A percentile compares a stretch with the other conserved stretches of the same genome.
phyloP scores from a whole-genome alignment of 495 filamentous ascomycete species.

The Parathielavia appendiculata region DNA sequence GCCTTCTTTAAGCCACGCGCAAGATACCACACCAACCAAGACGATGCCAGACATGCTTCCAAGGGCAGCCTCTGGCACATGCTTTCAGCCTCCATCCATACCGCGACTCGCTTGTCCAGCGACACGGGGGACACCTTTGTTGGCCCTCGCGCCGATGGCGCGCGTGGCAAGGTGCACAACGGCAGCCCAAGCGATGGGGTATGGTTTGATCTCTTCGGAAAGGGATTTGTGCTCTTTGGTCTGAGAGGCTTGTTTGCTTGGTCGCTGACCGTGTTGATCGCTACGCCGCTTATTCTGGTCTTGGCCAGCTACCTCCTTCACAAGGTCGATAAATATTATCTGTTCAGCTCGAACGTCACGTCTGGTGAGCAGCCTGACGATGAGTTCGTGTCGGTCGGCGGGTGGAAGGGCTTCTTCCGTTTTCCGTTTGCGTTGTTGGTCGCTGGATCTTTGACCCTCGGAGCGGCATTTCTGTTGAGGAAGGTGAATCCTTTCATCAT shows the following conservation, averaged over 20 bases:
- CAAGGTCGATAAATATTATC: constrained; percentile 75
- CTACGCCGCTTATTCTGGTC: constrained; percentile 66
- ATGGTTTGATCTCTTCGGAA: constrained; percentile 93
- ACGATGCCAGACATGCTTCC: constrained; percentile 74
- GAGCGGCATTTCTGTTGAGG: constrained; percentile 65
- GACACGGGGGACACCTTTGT: constrained; percentile 62
- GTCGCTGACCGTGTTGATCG: constrained; percentile 75
- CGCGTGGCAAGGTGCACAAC: constrained; percentile 55
- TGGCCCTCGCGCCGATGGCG: constrained; percentile 52
- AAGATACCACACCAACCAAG: constrained; percentile 86
- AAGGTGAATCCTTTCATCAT: constrained; percentile 84
- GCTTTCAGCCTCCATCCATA: constrained; percentile 73
- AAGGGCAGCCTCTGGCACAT: constrained; percentile 85
- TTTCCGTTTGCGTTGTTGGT: constrained; percentile 72
- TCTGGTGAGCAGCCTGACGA: constrained; percentile 55
- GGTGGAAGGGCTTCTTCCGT: constrained; percentile 75
- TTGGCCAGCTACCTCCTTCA: constrained; percentile 62
- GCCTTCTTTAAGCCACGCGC: constrained; percentile 83
- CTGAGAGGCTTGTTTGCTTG: constrained; percentile 81
- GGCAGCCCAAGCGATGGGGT: constrained; percentile 67
- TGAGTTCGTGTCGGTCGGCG: constrained; percentile 60
- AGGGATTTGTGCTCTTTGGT: constrained; percentile 68
- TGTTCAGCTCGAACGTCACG: constrained; percentile 56
- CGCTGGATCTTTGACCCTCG: constrained; percentile 65
- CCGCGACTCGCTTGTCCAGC: constrained; percentile 62